Evolutionary conservation across 148 eudicot species (phyloP).

Genomic region (Euryodendron excelsum): DNA sequence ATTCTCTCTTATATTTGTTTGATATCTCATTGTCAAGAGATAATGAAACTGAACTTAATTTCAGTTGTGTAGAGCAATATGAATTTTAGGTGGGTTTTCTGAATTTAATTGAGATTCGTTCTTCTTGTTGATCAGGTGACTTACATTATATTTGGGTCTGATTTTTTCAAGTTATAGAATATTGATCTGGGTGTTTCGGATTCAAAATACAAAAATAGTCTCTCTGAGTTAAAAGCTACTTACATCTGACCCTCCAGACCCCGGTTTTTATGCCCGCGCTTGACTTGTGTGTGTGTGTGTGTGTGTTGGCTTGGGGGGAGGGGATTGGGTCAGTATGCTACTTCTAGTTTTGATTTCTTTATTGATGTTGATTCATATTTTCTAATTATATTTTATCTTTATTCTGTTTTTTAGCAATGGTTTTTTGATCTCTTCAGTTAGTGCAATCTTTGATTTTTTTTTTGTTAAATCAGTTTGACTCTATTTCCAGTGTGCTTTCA

Average conservation of each 20-base stretch:
- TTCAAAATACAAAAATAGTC: too few relatives aligned
- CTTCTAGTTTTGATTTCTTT: too few relatives aligned
- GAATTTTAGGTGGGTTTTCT: too few relatives aligned
- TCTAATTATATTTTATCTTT: neutral
- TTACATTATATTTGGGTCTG: neutral
- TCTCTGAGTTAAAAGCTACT: too few relatives aligned
- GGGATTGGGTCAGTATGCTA: too few relatives aligned
- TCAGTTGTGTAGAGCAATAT: neutral
- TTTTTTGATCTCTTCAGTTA: neutral
- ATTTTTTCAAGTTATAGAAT: neutral
- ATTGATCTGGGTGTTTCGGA: neutral
- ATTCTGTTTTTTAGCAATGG: neutral
- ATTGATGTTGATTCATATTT: too few relatives aligned
- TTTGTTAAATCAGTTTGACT: neutral
- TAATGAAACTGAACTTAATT: slow-evolving; percentile 1
- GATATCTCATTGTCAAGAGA: slow-evolving; percentile 3
- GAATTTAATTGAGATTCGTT: neutral
- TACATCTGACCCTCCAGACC: too few relatives aligned
- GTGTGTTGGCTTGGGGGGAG: too few relatives aligned
- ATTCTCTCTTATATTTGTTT: neutral
- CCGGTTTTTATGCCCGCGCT: neutral
- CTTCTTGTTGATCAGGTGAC: neutral
- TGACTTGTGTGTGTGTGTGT: too few relatives aligned
- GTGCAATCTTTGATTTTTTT: neutral
- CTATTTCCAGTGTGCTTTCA: slow-evolving; percentile 21